phyloP scores from a whole-genome alignment of 176 grass and related monocot genomes.

The Ensete glaucum region DNA sequence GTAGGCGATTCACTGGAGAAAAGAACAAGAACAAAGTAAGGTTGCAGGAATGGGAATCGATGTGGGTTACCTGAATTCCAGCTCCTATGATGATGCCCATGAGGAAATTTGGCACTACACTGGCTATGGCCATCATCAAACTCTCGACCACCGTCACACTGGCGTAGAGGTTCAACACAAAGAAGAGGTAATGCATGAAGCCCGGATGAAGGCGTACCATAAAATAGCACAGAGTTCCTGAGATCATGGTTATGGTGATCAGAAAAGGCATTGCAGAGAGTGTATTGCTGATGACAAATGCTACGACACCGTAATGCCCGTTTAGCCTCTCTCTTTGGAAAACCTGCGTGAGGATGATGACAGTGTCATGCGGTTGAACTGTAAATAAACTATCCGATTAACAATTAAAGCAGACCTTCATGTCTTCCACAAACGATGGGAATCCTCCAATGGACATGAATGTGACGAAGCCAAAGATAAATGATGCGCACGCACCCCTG shows the following conservation, averaged over 20 bases:
- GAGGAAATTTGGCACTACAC: slow-evolving; percentile 97
- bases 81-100: slow-evolving; percentile 99
- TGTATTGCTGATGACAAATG: slow-evolving; percentile 94
- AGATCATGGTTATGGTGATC: slow-evolving; percentile 74
- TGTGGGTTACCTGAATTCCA: slow-evolving; percentile 71
- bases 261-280: slow-evolving; percentile 85
- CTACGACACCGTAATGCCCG: slow-evolving; percentile 78
- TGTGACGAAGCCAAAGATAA: slow-evolving; percentile 93
- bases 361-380: background rate
- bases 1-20: background rate
- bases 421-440: slow-evolving; percentile 98
- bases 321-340: slow-evolving; percentile 93
- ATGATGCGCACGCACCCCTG: slow-evolving; percentile 66
- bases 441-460: slow-evolving; percentile 99
- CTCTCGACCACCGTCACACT: slow-evolving; percentile 96
- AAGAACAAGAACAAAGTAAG: background rate
- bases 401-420: slow-evolving; percentile 55
- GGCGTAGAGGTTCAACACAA: slow-evolving; percentile 66
- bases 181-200: slow-evolving; percentile 81
- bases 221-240: slow-evolving; percentile 85
- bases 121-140: slow-evolving; percentile 98
- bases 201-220: slow-evolving; percentile 90
- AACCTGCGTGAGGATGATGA: slow-evolving; percentile 35
- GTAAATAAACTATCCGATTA: background rate
- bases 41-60: background rate